Evolutionary conservation across 2,329 filamentous ascomycete genomes (phyloP).

Genomic region (Beauveria rudraprayagi): DNA sequence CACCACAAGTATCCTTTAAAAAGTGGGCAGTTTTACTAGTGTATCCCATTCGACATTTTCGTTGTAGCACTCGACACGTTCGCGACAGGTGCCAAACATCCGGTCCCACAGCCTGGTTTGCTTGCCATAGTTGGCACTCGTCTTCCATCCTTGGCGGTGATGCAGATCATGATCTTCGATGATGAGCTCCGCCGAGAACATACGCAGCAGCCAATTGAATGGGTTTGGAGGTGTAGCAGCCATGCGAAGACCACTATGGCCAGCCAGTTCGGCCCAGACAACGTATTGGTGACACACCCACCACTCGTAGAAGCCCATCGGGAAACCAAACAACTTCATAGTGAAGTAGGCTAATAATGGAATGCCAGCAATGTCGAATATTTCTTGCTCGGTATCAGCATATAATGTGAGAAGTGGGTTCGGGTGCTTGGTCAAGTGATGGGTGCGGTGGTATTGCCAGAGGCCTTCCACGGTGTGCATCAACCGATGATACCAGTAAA

Average conservation of each 20-base stretch:
- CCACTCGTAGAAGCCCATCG: slow-evolving; percentile 39
- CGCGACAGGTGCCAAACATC: slow-evolving; percentile 4
- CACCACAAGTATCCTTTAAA: background rate
- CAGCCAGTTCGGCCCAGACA: slow-evolving; percentile 30
- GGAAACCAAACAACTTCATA: slow-evolving; percentile 26
- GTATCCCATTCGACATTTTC: slow-evolving; percentile 1
- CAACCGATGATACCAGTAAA: slow-evolving; percentile 22
- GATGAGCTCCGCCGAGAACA: slow-evolving; percentile 27
- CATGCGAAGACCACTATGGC: slow-evolving; percentile 32
- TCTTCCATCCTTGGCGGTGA: slow-evolving; percentile 28
- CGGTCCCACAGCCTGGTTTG: slow-evolving; percentile 7
- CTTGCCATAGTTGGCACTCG: slow-evolving; percentile 7
- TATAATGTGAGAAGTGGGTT: slow-evolving; percentile 31
- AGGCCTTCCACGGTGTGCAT: slow-evolving; percentile 32
- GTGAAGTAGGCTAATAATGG: slow-evolving; percentile 30
- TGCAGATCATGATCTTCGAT: slow-evolving; percentile 37
- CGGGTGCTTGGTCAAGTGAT: slow-evolving; percentile 37
- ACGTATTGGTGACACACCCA: slow-evolving; percentile 38
- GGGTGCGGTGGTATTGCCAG: slow-evolving; percentile 33
- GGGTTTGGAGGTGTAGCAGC: slow-evolving; percentile 26
- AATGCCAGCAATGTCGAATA: slow-evolving; percentile 34
- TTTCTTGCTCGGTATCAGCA: slow-evolving; percentile 33
- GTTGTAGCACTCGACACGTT: slow-evolving; percentile 1
- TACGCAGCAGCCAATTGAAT: slow-evolving; percentile 25
- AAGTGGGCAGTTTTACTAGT: background rate